phyloP scores from a whole-genome alignment of 169 alveolate genomes.

The Cyclospora cayetanensis region DNA sequence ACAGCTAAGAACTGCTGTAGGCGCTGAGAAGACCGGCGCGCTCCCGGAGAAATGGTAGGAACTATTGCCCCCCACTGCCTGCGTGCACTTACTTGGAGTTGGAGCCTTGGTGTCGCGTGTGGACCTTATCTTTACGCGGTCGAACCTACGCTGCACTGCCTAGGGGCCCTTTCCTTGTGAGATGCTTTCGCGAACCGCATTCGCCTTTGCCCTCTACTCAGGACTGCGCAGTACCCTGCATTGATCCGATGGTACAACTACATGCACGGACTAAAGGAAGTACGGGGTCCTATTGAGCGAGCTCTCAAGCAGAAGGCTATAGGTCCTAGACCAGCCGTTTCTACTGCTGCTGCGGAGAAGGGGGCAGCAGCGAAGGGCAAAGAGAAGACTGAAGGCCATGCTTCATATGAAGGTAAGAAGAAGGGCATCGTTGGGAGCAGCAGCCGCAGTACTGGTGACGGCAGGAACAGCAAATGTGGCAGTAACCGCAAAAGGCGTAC shows the following conservation, averaged over 20 bases:
- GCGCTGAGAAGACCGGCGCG: background rate
- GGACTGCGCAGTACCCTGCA: background rate
- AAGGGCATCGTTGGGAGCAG: background rate
- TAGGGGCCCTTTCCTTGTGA: too few relatives aligned
- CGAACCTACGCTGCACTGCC: too few relatives aligned
- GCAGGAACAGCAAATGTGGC: conserved; percentile 24
- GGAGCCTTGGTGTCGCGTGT: too few relatives aligned
- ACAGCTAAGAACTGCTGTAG: background rate
- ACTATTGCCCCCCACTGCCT: too few relatives aligned
- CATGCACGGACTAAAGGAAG: conserved; percentile 26
- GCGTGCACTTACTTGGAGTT: too few relatives aligned
- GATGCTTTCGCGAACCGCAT: too few relatives aligned
- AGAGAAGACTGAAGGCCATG: background rate
- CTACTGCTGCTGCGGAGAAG: background rate
- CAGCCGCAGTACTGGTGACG: background rate
- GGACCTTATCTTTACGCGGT: too few relatives aligned
- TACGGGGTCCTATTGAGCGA: background rate
- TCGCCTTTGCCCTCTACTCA: too few relatives aligned
- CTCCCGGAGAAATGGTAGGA: background rate
- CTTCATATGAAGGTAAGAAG: background rate
- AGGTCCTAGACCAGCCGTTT: background rate
- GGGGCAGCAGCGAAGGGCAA: background rate
- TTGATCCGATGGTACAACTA: conserved; percentile 13
- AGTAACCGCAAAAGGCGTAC: background rate
- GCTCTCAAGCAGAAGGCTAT: background rate